A percentile compares a stretch with the other conserved stretches of the same genome.
Evolutionary conservation across 768 basidiomycete genomes (phyloP).

Genomic region (Dioszegia hungarica): DNA sequence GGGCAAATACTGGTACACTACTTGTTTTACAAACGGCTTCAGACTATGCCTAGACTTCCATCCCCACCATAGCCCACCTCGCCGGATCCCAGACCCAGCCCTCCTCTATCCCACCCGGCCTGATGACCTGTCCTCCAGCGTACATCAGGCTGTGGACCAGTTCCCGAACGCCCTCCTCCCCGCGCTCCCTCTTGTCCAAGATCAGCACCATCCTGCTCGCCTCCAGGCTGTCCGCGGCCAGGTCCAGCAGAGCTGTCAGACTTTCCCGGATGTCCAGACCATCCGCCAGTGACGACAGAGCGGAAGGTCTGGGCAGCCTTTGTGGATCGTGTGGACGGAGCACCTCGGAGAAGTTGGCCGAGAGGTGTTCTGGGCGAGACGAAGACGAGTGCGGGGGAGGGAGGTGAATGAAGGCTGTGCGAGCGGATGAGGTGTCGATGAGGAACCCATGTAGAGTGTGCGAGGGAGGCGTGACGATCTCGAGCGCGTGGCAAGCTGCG

Average conservation of each 20-base stretch:
- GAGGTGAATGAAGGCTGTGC: slow-evolving; percentile 36
- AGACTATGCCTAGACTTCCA: slow-evolving; percentile 32
- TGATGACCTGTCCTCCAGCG: slow-evolving; percentile 40
- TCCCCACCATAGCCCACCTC: slow-evolving; percentile 46
- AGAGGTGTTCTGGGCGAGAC: slow-evolving; percentile 22
- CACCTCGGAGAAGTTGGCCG: slow-evolving; percentile 36
- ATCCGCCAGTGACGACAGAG: neutral
- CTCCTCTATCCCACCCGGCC: slow-evolving; percentile 28
- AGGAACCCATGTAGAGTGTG: slow-evolving; percentile 37
- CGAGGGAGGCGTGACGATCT: slow-evolving; percentile 42
- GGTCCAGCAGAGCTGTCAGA: slow-evolving; percentile 44
- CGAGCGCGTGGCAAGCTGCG: slow-evolving; percentile 24
- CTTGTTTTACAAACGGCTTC: neutral
- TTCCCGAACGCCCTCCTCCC: slow-evolving; percentile 34
- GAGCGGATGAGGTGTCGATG: slow-evolving; percentile 18
- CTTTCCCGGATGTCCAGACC: slow-evolving; percentile 39
- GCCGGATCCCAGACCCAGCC: slow-evolving; percentile 44
- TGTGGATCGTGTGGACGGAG: slow-evolving; percentile 36
- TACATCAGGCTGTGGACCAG: slow-evolving; percentile 45
- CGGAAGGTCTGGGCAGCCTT: neutral
- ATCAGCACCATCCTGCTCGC: slow-evolving; percentile 40
- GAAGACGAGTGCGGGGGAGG: slow-evolving; percentile 18
- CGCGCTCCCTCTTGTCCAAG: slow-evolving; percentile 34
- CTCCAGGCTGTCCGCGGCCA: slow-evolving; percentile 38
- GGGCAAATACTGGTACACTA: neutral